These are phyloP conservation scores for Pyracantha coccinea DNA, from an alignment of 331 rosid species.

Conservation along the genomic window DNA sequence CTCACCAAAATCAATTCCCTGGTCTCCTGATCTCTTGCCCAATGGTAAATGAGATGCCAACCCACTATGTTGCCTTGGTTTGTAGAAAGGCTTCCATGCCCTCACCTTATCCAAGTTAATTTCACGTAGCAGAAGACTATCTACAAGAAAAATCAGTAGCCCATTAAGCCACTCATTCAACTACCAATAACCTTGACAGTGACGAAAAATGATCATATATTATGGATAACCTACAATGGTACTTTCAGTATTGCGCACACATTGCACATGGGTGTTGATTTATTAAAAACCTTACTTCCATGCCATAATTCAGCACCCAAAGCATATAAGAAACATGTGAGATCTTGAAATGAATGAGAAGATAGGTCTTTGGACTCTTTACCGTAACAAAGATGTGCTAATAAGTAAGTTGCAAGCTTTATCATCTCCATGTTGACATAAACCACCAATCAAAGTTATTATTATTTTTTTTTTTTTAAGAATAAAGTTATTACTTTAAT, in stretches of 20 bases:
- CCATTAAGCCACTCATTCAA: constrained; percentile 7
- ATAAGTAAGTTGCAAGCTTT: neutral
- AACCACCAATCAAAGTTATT: neutral
- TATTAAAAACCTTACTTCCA: neutral
- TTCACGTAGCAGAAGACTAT: constrained; percentile 56
- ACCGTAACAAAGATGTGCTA: neutral
- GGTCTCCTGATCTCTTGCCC: constrained; percentile 34
- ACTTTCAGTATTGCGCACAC: neutral
- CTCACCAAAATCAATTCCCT: constrained; percentile 19
- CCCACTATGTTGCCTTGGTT: constrained; percentile 44
- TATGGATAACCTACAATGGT: neutral
- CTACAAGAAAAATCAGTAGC: constrained; percentile 37
- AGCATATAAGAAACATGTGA: neutral
- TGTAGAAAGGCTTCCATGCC: constrained; percentile 73
- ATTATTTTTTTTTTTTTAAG: neutral
- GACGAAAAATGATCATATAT: neutral
- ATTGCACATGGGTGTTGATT: neutral
- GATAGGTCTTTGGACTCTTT: neutral
- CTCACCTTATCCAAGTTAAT: constrained; percentile 89
- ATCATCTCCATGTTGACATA: constrained; percentile 2
- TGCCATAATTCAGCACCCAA: neutral
- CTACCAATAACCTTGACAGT: neutral
- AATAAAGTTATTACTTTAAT: neutral
- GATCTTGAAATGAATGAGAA: neutral
- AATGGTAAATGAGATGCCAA: constrained; percentile 42